Conservation (phyloP, 1,284 basidiomycete genomes). For the Chalciporus sp. region DNA sequence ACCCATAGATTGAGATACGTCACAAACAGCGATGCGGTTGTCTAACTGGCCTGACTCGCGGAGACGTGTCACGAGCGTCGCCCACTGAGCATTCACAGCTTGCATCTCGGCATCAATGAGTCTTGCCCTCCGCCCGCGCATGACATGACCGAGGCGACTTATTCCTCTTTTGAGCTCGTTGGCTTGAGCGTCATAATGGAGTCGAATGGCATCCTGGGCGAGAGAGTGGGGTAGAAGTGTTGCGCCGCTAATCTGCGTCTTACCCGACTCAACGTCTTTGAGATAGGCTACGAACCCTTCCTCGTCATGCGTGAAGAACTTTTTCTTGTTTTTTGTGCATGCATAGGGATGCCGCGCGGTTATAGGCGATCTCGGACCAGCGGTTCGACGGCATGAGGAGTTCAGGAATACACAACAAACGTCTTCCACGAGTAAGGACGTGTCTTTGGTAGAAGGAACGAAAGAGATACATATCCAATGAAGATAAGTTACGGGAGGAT, state of each 20-base stretch:
- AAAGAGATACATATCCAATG: conserved; percentile 40
- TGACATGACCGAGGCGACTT: conserved; percentile 8
- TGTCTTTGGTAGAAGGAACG: conserved; percentile 57
- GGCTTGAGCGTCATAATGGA: neutral
- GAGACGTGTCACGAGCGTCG: conserved; percentile 54
- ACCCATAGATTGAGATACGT: conserved; percentile 77
- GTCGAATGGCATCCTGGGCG: conserved; percentile 39
- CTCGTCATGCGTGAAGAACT: conserved; percentile 60
- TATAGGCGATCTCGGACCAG: conserved; percentile 59
- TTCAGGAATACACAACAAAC: conserved; percentile 51
- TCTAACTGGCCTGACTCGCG: conserved; percentile 56
- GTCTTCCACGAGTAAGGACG: conserved; percentile 58
- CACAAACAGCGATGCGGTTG: conserved; percentile 69
- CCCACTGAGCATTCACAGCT: conserved; percentile 68
- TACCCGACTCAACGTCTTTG: conserved; percentile 53
- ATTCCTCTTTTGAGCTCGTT: no score
- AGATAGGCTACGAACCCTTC: conserved; percentile 61
- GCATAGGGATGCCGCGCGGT: conserved; percentile 58
- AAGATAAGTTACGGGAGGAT: conserved; percentile 21
- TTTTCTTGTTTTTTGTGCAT: conserved; percentile 58
- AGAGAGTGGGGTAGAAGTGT: conserved; percentile 63
- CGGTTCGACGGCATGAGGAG: conserved; percentile 60
- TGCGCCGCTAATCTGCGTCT: conserved; percentile 58
- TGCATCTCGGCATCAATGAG: conserved; percentile 38
- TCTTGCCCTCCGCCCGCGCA: conserved; percentile 29